phyloP scores from a whole-genome alignment of 192 early-diverging fungal genomes.

The Spizellomyces punctatus region DNA sequence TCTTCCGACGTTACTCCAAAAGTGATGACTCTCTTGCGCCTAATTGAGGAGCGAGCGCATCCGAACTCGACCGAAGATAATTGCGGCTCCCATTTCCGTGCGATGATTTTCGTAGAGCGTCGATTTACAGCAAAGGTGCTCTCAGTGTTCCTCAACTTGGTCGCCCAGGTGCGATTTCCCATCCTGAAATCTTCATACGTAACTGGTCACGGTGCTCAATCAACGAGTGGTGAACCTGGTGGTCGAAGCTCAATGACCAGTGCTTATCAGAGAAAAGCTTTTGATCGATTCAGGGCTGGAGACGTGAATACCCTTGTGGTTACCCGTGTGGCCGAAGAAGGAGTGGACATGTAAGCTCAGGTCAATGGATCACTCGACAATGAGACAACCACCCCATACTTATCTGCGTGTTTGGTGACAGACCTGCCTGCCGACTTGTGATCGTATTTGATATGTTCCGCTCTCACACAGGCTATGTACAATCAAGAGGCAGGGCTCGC shows the following conservation, averaged over 20 bases:
- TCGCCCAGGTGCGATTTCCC: slow-evolving; percentile 31
- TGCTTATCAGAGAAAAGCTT: slow-evolving; percentile 52
- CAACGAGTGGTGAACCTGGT: slow-evolving; percentile 15
- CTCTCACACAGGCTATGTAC: slow-evolving; percentile 83
- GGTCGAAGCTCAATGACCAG: slow-evolving; percentile 15
- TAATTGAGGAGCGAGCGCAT: slow-evolving; percentile 29
- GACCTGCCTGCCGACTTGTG: slow-evolving; percentile 46
- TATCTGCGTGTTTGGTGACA: slow-evolving; percentile 10
- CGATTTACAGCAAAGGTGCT: slow-evolving; percentile 65
- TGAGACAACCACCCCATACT: slow-evolving; percentile 5
- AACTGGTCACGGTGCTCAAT: slow-evolving; percentile 55
- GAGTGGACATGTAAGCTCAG: slow-evolving; percentile 76
- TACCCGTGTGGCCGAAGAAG: slow-evolving; percentile 90
- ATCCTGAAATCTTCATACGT: slow-evolving; percentile 33
- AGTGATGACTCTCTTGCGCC: slow-evolving; percentile 32
- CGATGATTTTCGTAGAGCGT: slow-evolving; percentile 81
- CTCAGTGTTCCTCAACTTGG: slow-evolving; percentile 50
- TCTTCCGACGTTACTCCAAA: slow-evolving; percentile 39
- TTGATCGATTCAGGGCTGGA: slow-evolving; percentile 69
- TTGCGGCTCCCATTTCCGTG: slow-evolving; percentile 56
- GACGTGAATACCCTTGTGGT: slow-evolving; percentile 77
- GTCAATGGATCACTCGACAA: background rate
- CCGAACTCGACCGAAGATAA: slow-evolving; percentile 21
- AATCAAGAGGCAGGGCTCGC: slow-evolving; percentile 88
- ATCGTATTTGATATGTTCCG: slow-evolving; percentile 80